Conservation (phyloP, 2,329 filamentous ascomycete genomes). For the Fusarium praegraminearum region DNA sequence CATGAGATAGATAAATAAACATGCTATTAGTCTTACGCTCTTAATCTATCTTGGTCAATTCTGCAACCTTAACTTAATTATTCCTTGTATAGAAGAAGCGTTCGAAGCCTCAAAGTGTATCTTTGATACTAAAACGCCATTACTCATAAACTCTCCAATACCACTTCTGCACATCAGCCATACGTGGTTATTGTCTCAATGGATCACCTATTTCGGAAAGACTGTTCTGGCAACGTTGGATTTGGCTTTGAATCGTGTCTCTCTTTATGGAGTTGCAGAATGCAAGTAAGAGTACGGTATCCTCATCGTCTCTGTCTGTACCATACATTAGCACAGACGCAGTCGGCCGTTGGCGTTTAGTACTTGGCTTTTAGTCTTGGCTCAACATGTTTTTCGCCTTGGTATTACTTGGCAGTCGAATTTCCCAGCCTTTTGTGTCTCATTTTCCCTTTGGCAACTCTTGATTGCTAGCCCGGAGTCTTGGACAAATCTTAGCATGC, state of each 20-base stretch:
- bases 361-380: constrained; percentile 39
- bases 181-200: neutral
- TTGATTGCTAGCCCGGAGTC: constrained; percentile 15
- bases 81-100: neutral
- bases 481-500: constrained; percentile 31
- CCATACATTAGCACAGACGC: constrained; percentile 1
- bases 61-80: constrained; percentile 24
- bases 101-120: constrained; percentile 22
- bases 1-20: neutral
- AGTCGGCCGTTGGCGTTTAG: constrained; percentile 28
- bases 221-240: neutral
- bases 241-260: neutral
- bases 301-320: constrained; percentile 4
- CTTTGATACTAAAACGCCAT: neutral
- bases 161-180: neutral
- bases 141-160: neutral
- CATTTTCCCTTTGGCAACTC: constrained; percentile 29
- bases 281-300: neutral
- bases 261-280: neutral
- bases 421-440: constrained; percentile 32
- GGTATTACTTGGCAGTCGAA: constrained; percentile 35
- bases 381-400: constrained; percentile 36
- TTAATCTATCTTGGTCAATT: constrained; percentile 5
- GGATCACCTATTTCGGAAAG: constrained; percentile 4
- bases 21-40: neutral